Base-by-base conservation (phyloP, 441 rosid species). In the Adansonia gregorii region DNA sequence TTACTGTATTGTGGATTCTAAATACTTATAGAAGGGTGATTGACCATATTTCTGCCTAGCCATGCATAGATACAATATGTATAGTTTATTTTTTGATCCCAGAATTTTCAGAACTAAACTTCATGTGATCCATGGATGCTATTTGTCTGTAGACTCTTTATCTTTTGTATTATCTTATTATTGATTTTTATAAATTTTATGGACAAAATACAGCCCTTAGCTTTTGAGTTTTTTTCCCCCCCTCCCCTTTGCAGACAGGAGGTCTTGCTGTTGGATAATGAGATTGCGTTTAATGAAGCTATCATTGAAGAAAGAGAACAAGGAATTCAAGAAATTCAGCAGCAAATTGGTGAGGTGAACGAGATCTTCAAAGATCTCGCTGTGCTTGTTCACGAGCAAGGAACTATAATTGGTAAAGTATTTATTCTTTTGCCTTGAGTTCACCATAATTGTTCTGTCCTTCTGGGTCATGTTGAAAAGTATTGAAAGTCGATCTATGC, bases 221-320 rank as follows among this genome's bases (percentile, higher is more conserved):
- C 73, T 65, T 72, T 48, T 27, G 19, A 6, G 12, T 70, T 48
- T 48, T 61, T 76, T 76, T 82, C 55, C 4, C 0, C 6, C 41
- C 41, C 41, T 35, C 0, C 6, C 41, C 41, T 35, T 63, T 86
- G 84, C 88, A 93, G 98, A 76, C 98, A 93, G 74, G 97, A 94
- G 81, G 92, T 91, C 76, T 45, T 95, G 52, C 83, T 92, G 60
- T 78, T 95, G 84, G 98, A 95, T 86, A 95, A 93, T 39, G 98
- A 95, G 88, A 88, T 95, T 73, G 87, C 88, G 61, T 95, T 95
- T 81, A 93, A 95, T 20, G 98, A 92, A 51, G 98, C 98, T 49
- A 82, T 95, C 51, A 92, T 95, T 14, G 98, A 95, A 76, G 98
- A 95, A 87, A 90, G 98, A 81, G 98, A 93, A 60, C 97, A 91